These are phyloP conservation scores for Gilbertella persicaria DNA, from an alignment of 371 early-diverging fungal species.

Conservation along the genomic window DNA sequence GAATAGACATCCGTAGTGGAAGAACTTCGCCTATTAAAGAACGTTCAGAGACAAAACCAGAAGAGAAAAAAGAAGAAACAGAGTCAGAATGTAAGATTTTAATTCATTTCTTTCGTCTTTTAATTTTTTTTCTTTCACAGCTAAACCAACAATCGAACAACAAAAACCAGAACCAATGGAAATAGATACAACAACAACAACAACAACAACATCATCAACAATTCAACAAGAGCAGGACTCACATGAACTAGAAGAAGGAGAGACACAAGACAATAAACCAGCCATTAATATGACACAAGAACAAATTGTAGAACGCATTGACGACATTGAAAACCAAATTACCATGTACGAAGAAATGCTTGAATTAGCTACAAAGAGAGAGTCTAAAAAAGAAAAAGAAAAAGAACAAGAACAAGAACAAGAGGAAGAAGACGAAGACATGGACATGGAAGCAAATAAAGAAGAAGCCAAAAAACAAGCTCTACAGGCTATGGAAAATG, in stretches of 20 bases:
- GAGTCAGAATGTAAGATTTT: not conserved
- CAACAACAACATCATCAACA: not conserved
- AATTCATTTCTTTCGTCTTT: not conserved
- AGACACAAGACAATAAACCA: not conserved
- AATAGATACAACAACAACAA: not conserved
- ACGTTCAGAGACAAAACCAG: not conserved
- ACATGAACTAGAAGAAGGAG: not conserved
- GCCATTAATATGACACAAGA: slow-evolving; percentile 38
- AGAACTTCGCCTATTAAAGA: slow-evolving; percentile 8
- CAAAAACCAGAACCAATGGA: slow-evolving; percentile 3
- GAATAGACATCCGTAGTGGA: slow-evolving; percentile 16
- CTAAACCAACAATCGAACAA: not conserved
- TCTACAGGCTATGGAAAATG: slow-evolving; percentile 39
- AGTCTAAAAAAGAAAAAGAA: slow-evolving; percentile 22
- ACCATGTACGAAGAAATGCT: slow-evolving; percentile 49
- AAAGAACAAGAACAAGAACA: slow-evolving; percentile 1
- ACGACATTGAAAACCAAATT: slow-evolving; percentile 52
- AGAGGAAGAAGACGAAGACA: slow-evolving; percentile 13
- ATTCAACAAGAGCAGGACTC: slow-evolving; percentile 6
- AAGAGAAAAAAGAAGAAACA: not conserved
- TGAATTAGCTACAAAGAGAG: slow-evolving; percentile 25
- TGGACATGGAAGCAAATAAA: slow-evolving; percentile 19
- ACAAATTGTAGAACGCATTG: slow-evolving; percentile 53
- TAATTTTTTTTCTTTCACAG: not conserved
- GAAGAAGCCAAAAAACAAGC: slow-evolving; percentile 47